These are phyloP conservation scores for Hortaea sp. DNA, from an alignment of 2,329 filamentous ascomycete species.

Conservation along the genomic window DNA sequence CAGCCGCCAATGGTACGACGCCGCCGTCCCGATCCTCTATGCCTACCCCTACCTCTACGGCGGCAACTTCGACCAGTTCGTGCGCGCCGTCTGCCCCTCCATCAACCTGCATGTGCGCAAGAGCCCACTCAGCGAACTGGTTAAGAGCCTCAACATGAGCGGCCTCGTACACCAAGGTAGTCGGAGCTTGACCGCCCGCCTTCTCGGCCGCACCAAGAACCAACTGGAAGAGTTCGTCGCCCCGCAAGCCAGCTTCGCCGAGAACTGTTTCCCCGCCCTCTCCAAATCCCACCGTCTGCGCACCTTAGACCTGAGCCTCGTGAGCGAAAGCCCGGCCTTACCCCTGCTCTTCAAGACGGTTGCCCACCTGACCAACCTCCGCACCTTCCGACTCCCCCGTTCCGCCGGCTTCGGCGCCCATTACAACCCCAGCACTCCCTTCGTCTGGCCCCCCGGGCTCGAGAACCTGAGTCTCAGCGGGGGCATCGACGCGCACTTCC, in stretches of 20 bases:
- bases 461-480: constrained; percentile 34
- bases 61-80: constrained; percentile 44
- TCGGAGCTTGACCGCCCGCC: constrained; percentile 46
- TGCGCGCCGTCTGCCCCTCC: constrained; percentile 44
- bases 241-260: constrained; percentile 47
- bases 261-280: constrained; percentile 47
- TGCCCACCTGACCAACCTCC: constrained; percentile 35
- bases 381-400: constrained; percentile 30
- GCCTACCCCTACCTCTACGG: constrained; percentile 41
- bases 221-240: constrained; percentile 46
- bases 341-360: constrained; percentile 41
- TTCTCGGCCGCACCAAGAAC: constrained; percentile 44
- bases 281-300: constrained; percentile 44
- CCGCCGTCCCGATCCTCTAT: constrained; percentile 44
- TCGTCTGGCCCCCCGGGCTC: constrained; percentile 35
- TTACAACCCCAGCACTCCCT: constrained; percentile 2
- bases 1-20: constrained; percentile 47
- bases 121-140: constrained; percentile 39
- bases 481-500: constrained; percentile 33
- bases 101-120: constrained; percentile 39
- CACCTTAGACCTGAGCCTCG: constrained; percentile 43
- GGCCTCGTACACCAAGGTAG: constrained; percentile 49
- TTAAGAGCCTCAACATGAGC: constrained; percentile 44
- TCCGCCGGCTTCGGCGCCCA: constrained; percentile 21
- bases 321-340: constrained; percentile 42